A percentile compares a stretch with the other conserved stretches of the same genome.
These are phyloP conservation scores for Geotrichum australiense DNA, from an alignment of 1,139 yeast genomes.

Conservation along the genomic window DNA sequence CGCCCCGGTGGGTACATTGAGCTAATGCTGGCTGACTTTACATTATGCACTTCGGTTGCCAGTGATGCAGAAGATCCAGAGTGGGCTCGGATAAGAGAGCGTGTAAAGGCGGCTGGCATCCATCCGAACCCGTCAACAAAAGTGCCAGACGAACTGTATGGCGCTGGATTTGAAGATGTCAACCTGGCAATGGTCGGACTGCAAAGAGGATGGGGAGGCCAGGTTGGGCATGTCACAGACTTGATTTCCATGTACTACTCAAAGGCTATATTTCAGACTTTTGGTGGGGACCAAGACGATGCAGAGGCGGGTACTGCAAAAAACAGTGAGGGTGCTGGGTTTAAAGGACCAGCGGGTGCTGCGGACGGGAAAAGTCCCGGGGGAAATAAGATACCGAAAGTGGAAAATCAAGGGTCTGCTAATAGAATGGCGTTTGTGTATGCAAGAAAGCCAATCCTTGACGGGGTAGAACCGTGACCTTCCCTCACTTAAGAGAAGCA, in stretches of 20 bases:
- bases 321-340: too few relatives aligned
- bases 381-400: neutral
- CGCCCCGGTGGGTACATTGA: constrained; percentile 39
- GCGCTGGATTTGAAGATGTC: constrained; percentile 32
- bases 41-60: constrained; percentile 26
- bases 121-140: constrained; percentile 31
- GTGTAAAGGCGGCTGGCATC: constrained; percentile 26
- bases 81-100: constrained; percentile 26
- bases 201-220: constrained; percentile 35
- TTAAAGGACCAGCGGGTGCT: too few relatives aligned
- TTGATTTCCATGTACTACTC: constrained; percentile 28
- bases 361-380: neutral
- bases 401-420: constrained; percentile 1
- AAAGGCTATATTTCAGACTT: constrained; percentile 26
- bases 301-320: too few relatives aligned
- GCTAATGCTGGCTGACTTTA: constrained; percentile 32
- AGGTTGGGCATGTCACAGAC: constrained; percentile 31
- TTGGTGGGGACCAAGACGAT: constrained; percentile 26
- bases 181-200: constrained; percentile 27
- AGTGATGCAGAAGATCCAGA: constrained; percentile 23
- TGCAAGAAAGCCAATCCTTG: constrained; percentile 3
- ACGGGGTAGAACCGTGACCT: too few relatives aligned
- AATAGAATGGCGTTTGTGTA: constrained; percentile 5
- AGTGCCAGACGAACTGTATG: constrained; percentile 24
- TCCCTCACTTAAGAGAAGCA: too few relatives aligned